Base-by-base conservation (phyloP, 2,329 filamentous ascomycete species). In the Clonostachys byssicola region DNA sequence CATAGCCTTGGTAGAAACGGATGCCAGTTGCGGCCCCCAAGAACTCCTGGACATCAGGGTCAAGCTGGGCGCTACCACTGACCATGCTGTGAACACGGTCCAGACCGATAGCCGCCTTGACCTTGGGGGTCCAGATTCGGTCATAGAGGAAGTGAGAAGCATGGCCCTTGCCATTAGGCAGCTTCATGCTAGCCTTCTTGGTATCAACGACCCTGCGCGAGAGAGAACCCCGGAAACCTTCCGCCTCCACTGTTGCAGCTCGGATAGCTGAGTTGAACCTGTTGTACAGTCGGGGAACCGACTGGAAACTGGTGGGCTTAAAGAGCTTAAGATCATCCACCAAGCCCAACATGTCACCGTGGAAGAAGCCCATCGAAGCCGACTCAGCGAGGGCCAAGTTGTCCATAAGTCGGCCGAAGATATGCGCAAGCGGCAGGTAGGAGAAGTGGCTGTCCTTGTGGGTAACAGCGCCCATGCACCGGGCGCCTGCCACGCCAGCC, bases 391-490 rank as follows among this genome's bases (percentile, higher is more conserved):
- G 73, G 13, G 82, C 80, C 5, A 76, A 74, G 63, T 95, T 88
- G 63, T 99, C 94, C 39, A 85, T 75, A 55, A 96, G 76, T 47
- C 94, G 86, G 54, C 92, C 88, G 65, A 89, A 96, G 58, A 99
- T 97, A 64, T 99, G 94, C 10, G 94, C 94, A 38, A 96, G 73
- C 1, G 94, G 94, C 45, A 99, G 79, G 68, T 97, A 99, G 1
- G 92, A 97, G 49, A 89, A 80, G 55, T 86, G 75, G 4, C 85
- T 71, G 55, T 94, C 88, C 51, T 66, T 67, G 44, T 71, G 58
- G 4, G 57, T 54, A 47, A 81, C 74, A 12, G 73, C 71, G 12
- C 71, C 72, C 48, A 81, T 73, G 36, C 80, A 67, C 49, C 88
- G 75, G 44, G 78, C 80, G 16, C 77, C 71, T 12, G 83, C 75